Conservation (phyloP, 1,284 basidiomycete genomes). For the Golubevia sp. region DNA sequence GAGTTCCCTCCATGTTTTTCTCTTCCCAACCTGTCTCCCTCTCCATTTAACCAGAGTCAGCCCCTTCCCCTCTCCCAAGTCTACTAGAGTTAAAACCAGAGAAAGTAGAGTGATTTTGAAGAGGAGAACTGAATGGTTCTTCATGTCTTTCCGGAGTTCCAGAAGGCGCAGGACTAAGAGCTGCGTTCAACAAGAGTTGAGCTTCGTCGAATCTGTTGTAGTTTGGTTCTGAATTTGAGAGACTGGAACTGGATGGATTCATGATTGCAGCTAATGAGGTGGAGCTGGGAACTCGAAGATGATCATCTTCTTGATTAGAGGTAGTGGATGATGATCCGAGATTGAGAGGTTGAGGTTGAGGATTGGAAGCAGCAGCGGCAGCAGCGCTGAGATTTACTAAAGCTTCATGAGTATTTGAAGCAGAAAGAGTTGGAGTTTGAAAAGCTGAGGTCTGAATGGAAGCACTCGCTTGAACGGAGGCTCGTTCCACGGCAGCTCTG, state of each 20-base stretch:
- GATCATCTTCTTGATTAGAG: background rate
- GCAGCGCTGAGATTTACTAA: background rate
- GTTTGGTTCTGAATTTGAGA: slow-evolving; percentile 6
- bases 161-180: slow-evolving; percentile 24
- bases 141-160: background rate
- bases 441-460: too few species aligned
- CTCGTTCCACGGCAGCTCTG: too few species aligned
- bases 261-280: background rate
- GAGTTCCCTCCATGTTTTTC: too few species aligned
- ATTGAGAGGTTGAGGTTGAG: background rate
- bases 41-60: too few species aligned
- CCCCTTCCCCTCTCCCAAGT: too few species aligned
- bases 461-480: too few species aligned
- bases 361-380: background rate
- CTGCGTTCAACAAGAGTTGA: slow-evolving; percentile 29
- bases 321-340: background rate
- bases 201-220: slow-evolving; percentile 24
- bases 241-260: background rate
- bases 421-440: background rate
- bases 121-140: too few species aligned
- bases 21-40: too few species aligned
- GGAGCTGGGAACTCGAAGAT: background rate
- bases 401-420: background rate
- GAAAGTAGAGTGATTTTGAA: too few species aligned
- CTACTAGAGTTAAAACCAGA: too few species aligned